Evolutionary conservation across 2,329 filamentous ascomycete species (phyloP).

Genomic region (Stachybotrys chartarum): DNA sequence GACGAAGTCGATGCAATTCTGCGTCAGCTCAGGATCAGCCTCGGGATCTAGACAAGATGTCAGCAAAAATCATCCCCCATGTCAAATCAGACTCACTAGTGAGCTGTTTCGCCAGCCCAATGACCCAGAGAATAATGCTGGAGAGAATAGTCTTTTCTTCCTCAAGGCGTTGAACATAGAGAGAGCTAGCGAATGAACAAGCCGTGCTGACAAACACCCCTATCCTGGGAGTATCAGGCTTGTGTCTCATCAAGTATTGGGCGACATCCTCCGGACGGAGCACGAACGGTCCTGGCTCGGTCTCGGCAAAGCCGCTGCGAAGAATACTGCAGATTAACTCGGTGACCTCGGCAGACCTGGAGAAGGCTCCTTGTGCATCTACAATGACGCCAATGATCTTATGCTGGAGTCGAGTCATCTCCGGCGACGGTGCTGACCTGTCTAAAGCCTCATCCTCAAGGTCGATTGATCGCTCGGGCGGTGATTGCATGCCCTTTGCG

Average conservation of each 20-base stretch:
- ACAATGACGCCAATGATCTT: conserved; percentile 40
- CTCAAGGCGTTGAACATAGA: conserved; percentile 35
- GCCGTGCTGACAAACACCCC: conserved; percentile 65
- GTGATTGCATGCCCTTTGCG: conserved; percentile 64
- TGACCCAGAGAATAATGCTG: conserved; percentile 53
- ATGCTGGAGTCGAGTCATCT: conserved; percentile 30
- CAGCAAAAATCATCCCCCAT: background rate
- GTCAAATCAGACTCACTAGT: conserved; percentile 34
- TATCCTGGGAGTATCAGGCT: conserved; percentile 55
- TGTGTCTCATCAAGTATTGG: conserved; percentile 55
- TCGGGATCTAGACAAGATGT: conserved; percentile 45
- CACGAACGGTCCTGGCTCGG: conserved; percentile 68
- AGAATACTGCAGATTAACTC: conserved; percentile 67
- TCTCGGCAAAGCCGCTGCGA: conserved; percentile 68
- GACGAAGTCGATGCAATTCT: conserved; percentile 67
- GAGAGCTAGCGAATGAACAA: conserved; percentile 60
- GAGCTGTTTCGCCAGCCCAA: conserved; percentile 55
- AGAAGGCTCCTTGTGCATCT: conserved; percentile 45
- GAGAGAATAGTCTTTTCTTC: conserved; percentile 41
- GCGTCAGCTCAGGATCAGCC: conserved; percentile 64
- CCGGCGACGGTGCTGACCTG: conserved; percentile 5
- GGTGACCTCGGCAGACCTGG: conserved; percentile 56
- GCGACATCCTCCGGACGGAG: conserved; percentile 61
- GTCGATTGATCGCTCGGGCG: conserved; percentile 60
- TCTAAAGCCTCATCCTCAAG: conserved; percentile 40